Conservation (phyloP, 352 stramenopile species). For the Globisporangium megalacanthum region DNA sequence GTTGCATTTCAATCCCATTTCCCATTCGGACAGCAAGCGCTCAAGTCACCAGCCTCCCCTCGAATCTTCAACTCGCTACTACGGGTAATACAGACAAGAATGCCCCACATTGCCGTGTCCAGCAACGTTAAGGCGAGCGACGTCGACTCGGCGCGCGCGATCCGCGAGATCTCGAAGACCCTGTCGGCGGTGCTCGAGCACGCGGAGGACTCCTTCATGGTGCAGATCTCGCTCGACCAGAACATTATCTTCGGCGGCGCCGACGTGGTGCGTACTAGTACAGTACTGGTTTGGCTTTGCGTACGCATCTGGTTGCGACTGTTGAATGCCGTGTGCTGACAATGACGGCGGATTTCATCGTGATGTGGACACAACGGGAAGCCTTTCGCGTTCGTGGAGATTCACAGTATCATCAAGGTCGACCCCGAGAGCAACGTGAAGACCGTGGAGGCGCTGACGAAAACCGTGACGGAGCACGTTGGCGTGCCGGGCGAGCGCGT, state of each 20-base stretch:
- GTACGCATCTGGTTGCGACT: neutral
- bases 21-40: no score
- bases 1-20: no score
- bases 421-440: slow-evolving; percentile 35
- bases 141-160: slow-evolving; percentile 13
- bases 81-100: neutral
- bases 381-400: slow-evolving; percentile 47
- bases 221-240: slow-evolving; percentile 43
- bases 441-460: slow-evolving; percentile 14
- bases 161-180: slow-evolving; percentile 16
- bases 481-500: slow-evolving; percentile 24
- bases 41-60: no score
- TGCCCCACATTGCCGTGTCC: slow-evolving; percentile 16
- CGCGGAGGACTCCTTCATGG: slow-evolving; percentile 42
- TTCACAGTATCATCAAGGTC: slow-evolving; percentile 45
- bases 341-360: no score
- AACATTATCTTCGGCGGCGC: slow-evolving; percentile 45
- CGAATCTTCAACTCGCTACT: neutral
- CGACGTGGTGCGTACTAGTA: slow-evolving; percentile 32
- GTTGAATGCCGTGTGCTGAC: neutral
- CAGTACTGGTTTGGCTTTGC: no score
- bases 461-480: slow-evolving; percentile 11
- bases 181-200: slow-evolving; percentile 15
- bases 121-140: slow-evolving; percentile 17
- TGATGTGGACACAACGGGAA: slow-evolving; percentile 3